These are phyloP conservation scores for Phytophthora tubulina DNA, from an alignment of 352 stramenopile species.

Conservation along the genomic window DNA sequence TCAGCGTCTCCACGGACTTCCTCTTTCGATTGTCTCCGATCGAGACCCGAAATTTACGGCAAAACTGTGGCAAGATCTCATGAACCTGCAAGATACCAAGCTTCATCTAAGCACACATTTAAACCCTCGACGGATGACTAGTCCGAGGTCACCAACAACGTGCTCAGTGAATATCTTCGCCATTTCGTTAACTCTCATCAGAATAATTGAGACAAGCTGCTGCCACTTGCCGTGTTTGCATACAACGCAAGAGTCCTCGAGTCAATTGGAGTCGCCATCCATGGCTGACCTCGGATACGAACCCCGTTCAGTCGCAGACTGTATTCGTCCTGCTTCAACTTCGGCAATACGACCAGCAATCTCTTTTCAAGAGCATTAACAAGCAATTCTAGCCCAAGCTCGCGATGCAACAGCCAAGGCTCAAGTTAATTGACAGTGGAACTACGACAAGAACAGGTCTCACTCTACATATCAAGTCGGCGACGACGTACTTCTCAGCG, in stretches of 20 bases:
- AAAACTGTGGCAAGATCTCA: conserved; percentile 11
- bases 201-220: background rate
- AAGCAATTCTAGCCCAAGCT: conserved; percentile 1
- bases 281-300: conserved; percentile 8
- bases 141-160: conserved; percentile 19
- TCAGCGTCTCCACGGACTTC: conserved; percentile 22
- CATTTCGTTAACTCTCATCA: conserved; percentile 7
- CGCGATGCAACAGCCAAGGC: conserved; percentile 2
- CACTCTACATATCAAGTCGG: background rate
- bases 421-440: background rate
- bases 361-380: background rate
- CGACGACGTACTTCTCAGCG: background rate
- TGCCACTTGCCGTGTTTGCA: conserved; percentile 1
- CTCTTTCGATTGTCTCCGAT: conserved; percentile 11
- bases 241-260: conserved; percentile 11
- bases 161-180: conserved; percentile 6
- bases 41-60: conserved; percentile 27
- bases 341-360: background rate
- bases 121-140: conserved; percentile 23
- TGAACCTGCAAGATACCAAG: conserved; percentile 14
- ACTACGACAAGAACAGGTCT: conserved; percentile 1
- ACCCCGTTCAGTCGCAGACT: background rate
- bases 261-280: conserved; percentile 2
- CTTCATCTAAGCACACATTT: conserved; percentile 22
- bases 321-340: background rate